phyloP scores from a whole-genome alignment of 495 filamentous ascomycete species.

The Penicillium simplicissimum region DNA sequence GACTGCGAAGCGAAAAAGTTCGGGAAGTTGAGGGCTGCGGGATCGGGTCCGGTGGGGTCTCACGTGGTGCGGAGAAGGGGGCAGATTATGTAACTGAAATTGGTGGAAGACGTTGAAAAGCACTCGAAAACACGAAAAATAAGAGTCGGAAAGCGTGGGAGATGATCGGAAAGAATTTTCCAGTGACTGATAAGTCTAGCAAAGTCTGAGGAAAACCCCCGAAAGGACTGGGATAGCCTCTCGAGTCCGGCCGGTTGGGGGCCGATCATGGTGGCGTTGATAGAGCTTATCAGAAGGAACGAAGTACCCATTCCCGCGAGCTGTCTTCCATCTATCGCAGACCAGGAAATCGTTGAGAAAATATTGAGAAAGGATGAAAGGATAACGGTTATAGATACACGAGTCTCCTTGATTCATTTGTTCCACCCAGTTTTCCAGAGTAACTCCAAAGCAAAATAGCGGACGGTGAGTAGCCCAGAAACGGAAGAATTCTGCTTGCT shows the following conservation, averaged over 20 bases:
- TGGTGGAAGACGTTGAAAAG: background rate
- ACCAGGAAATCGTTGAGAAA: background rate
- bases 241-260: background rate
- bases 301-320: background rate
- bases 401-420: slow-evolving; percentile 10
- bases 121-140: background rate
- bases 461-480: background rate
- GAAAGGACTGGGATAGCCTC: background rate
- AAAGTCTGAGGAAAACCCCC: background rate
- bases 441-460: slow-evolving; percentile 14
- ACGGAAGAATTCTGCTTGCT: background rate
- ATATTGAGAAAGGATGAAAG: background rate
- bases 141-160: background rate
- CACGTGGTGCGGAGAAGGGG: slow-evolving; percentile 37
- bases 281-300: slow-evolving; percentile 8
- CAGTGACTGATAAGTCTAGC: background rate
- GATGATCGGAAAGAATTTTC: background rate
- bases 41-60: slow-evolving; percentile 30
- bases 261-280: slow-evolving; percentile 1
- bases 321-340: background rate
- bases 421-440: slow-evolving; percentile 7
- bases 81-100: slow-evolving; percentile 29
- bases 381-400: slow-evolving; percentile 14
- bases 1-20: slow-evolving; percentile 28
- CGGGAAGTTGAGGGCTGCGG: slow-evolving; percentile 32